phyloP scores from a whole-genome alignment of 2,329 filamentous ascomycete species.

The Pestalotiopsis sp. region DNA sequence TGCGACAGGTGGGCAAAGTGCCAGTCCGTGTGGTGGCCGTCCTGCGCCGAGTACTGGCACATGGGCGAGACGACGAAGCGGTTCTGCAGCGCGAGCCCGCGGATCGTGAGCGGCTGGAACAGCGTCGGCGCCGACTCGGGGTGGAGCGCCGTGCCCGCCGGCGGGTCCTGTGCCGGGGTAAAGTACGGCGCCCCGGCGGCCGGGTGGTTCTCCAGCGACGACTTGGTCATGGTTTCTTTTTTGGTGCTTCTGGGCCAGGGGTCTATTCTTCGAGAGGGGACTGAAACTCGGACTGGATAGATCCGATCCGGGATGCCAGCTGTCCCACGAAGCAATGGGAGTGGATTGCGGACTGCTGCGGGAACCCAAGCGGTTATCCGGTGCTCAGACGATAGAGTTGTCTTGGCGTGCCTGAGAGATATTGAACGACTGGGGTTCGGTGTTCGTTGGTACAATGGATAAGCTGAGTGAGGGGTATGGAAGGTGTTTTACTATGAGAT shows the following conservation, averaged over 20 bases:
- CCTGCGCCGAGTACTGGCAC: conserved; percentile 60
- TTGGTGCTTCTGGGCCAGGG: not conserved
- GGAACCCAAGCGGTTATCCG: not conserved
- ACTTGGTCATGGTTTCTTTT: conserved; percentile 1
- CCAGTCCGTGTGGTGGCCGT: conserved; percentile 76
- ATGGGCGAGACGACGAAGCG: conserved; percentile 63
- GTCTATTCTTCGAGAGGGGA: not conserved
- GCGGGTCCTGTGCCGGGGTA: conserved; percentile 56
- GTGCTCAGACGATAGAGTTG: conserved; percentile 1
- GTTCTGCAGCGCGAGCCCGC: conserved; percentile 66
- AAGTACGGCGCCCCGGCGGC: conserved; percentile 53
- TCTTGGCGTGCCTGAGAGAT: conserved; percentile 11
- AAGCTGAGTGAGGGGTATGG: conserved; percentile 15
- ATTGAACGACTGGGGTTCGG: conserved; percentile 35
- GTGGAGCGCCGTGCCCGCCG: conserved; percentile 50
- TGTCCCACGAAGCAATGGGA: not conserved
- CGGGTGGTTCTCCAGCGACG: conserved; percentile 28
- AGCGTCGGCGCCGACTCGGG: conserved; percentile 49
- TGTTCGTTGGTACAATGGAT: conserved; percentile 28
- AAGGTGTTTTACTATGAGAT: not conserved
- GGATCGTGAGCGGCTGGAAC: conserved; percentile 59
- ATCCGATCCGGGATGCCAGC: not conserved
- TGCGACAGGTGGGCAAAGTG: conserved; percentile 83
- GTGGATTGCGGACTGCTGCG: not conserved
- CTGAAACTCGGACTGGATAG: not conserved